Conservation (phyloP, 257 asterid genomes). For the Solanum lignicaule region DNA sequence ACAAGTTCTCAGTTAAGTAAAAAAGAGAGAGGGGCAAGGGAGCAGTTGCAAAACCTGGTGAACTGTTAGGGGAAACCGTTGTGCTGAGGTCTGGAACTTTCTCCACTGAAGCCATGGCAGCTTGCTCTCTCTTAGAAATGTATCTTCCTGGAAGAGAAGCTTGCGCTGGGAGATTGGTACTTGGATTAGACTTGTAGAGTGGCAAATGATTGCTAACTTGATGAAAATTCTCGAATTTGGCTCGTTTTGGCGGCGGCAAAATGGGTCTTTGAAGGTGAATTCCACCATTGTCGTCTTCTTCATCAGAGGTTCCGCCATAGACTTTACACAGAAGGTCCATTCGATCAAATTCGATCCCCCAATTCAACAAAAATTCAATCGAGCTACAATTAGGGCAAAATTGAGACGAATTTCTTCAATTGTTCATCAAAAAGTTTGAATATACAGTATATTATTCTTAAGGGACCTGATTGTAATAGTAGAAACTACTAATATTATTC, state of each 20-base stretch:
- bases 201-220: not conserved
- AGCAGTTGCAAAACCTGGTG: constrained; percentile 28
- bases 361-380: not conserved
- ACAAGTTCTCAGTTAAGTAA: not conserved
- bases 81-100: constrained; percentile 1
- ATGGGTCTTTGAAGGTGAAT: not conserved
- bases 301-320: constrained; percentile 48
- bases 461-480: not conserved
- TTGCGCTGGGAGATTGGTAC: constrained; percentile 16
- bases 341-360: not conserved
- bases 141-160: constrained; percentile 62
- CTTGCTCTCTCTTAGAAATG: constrained; percentile 79
- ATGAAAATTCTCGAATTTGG: constrained; percentile 7
- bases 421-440: not conserved
- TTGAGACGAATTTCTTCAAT: not conserved
- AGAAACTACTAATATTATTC: not conserved
- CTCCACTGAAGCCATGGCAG: constrained; percentile 9
- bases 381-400: not conserved
- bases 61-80: not conserved
- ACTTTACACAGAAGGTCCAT: constrained; percentile 76
- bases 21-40: not conserved
- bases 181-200: not conserved
- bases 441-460: not conserved
- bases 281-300: constrained; percentile 26
- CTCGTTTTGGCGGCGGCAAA: constrained; percentile 29